These are phyloP conservation scores for Penicillium sp. DNA, from an alignment of 2,329 filamentous ascomycete species.

Conservation along the genomic window DNA sequence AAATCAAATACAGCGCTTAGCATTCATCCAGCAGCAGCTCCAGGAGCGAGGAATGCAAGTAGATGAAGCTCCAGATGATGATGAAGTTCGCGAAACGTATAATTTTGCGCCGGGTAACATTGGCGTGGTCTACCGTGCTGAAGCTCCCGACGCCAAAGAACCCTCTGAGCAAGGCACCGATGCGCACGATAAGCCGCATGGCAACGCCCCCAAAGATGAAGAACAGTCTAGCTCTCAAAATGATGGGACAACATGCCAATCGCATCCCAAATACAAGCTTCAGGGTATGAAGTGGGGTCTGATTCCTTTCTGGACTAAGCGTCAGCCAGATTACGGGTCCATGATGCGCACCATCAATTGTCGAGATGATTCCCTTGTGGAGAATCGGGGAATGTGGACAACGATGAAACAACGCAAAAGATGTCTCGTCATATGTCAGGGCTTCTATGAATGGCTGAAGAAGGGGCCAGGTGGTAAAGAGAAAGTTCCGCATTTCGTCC, in stretches of 20 bases:
- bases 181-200: constrained; percentile 8
- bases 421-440: constrained; percentile 81
- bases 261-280: constrained; percentile 62
- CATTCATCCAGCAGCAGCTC: constrained; percentile 67
- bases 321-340: constrained; percentile 67
- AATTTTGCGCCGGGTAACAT: constrained; percentile 88
- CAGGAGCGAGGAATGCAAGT: constrained; percentile 68
- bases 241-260: constrained; percentile 2
- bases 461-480: constrained; percentile 64
- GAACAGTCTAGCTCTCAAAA: constrained; percentile 11
- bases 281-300: constrained; percentile 96
- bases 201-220: constrained; percentile 1
- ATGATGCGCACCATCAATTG: constrained; percentile 92
- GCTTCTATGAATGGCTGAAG: constrained; percentile 95
- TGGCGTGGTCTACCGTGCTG: constrained; percentile 79
- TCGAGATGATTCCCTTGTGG: constrained; percentile 74
- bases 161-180: constrained; percentile 18
- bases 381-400: constrained; percentile 79
- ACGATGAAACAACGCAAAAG: constrained; percentile 85
- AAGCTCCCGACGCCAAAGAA: constrained; percentile 52
- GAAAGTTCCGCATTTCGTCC: constrained; percentile 78
- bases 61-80: constrained; percentile 65
- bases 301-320: constrained; percentile 88
- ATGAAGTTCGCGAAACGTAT: constrained; percentile 67
- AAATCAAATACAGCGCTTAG: constrained; percentile 56